Evolutionary conservation across 1,284 basidiomycete genomes (phyloP).

Genomic region (Leccinum ambiguum): DNA sequence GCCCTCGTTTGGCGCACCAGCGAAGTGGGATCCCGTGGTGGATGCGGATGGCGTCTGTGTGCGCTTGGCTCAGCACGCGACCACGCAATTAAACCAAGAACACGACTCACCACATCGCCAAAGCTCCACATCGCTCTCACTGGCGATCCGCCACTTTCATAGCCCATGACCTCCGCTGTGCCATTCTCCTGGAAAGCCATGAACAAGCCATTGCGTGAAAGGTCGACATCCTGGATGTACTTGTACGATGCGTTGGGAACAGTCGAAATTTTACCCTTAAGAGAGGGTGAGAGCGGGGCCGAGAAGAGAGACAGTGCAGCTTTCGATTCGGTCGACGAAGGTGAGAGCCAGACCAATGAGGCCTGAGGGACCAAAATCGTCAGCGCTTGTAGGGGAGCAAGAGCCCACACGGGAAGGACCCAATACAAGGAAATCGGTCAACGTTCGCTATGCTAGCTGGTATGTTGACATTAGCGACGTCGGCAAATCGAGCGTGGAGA

Average conservation of each 20-base stretch:
- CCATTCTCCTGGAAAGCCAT: constrained; percentile 57
- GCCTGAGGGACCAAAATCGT: constrained; percentile 32
- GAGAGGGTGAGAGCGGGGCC: constrained; percentile 52
- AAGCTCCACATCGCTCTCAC: constrained; percentile 58
- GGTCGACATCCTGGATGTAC: constrained; percentile 54
- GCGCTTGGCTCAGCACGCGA: constrained; percentile 9
- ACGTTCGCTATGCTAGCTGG: constrained; percentile 55
- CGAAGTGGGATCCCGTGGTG: constrained; percentile 51
- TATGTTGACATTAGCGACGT: constrained; percentile 54
- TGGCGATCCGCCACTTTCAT: constrained; percentile 39
- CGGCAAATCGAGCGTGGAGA: constrained; percentile 55
- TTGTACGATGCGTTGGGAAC: constrained; percentile 46
- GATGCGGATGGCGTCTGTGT: constrained; percentile 39
- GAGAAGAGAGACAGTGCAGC: constrained; percentile 43
- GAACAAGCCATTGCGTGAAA: constrained; percentile 47
- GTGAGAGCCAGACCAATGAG: constrained; percentile 66
- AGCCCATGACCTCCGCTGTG: constrained; percentile 51
- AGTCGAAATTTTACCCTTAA: constrained; percentile 47
- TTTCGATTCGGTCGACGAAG: constrained; percentile 22
- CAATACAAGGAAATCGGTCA: constrained; percentile 32
- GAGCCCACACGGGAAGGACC: constrained; percentile 41
- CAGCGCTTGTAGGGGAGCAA: constrained; percentile 17
- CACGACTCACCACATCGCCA: constrained; percentile 49
- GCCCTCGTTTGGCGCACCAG: constrained; percentile 58
- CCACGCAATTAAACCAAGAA: constrained; percentile 1